A percentile compares a stretch with the other conserved stretches of the same genome.
Conservation (phyloP, 768 basidiomycete species). For the Candolleomyces aberdarensis region DNA sequence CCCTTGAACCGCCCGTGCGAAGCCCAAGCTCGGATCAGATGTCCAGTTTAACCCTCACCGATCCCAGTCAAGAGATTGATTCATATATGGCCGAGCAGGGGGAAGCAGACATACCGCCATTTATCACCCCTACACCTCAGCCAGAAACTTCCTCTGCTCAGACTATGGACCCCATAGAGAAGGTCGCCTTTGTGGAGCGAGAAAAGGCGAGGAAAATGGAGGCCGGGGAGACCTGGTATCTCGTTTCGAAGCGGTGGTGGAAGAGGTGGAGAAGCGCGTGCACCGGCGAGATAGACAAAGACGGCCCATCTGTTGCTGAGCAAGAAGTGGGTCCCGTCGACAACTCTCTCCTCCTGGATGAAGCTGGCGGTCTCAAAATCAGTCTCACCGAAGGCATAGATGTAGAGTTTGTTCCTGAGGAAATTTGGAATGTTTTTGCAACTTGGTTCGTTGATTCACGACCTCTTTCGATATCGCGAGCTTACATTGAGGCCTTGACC, state of each 20-base stretch:
- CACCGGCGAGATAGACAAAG: slow-evolving; percentile 65
- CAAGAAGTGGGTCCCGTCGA: slow-evolving; percentile 71
- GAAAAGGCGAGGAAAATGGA: slow-evolving; percentile 49
- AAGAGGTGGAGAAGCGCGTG: slow-evolving; percentile 73
- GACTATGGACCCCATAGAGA: slow-evolving; percentile 39
- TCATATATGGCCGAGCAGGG: slow-evolving; percentile 63
- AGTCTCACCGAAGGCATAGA: slow-evolving; percentile 59
- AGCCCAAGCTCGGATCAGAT: slow-evolving; percentile 40
- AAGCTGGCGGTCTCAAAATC: slow-evolving; percentile 43
- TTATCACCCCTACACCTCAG: slow-evolving; percentile 22
- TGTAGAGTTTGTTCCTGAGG: slow-evolving; percentile 71
- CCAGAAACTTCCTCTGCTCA: slow-evolving; percentile 18
- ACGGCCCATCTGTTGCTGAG: slow-evolving; percentile 53
- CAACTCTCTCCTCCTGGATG: slow-evolving; percentile 63
- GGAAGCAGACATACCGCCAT: slow-evolving; percentile 32
- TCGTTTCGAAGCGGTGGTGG: slow-evolving; percentile 72
- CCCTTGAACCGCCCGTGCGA: slow-evolving; percentile 36
- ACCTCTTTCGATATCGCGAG: slow-evolving; percentile 1
- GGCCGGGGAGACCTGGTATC: slow-evolving; percentile 74
- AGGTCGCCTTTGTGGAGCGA: slow-evolving; percentile 46
- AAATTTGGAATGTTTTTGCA: slow-evolving; percentile 66
- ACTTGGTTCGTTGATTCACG: slow-evolving; percentile 52
- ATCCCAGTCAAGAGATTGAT: slow-evolving; percentile 59
- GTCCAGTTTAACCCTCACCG: slow-evolving; percentile 39
- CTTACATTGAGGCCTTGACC: not conserved